Conservation (phyloP, 371 early-diverging fungal species). For the Mucor irregularis region DNA sequence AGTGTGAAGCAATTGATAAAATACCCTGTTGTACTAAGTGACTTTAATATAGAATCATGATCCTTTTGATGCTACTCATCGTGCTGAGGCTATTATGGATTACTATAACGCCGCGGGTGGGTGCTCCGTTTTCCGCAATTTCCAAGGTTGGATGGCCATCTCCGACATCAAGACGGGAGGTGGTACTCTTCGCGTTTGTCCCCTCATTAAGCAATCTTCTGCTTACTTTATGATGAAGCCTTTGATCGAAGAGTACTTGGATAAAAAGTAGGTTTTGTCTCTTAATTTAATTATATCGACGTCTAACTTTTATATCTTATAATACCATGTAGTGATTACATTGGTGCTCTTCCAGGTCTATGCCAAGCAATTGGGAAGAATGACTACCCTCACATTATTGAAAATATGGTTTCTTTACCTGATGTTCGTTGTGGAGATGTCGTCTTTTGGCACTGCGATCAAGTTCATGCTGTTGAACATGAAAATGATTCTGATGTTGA, state of each 20-base stretch:
- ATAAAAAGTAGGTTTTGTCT: slow-evolving; percentile 17
- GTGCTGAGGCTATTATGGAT: slow-evolving; percentile 41
- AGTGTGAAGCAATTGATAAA: too few relatives aligned
- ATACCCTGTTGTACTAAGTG: too few relatives aligned
- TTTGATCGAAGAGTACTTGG: slow-evolving; percentile 27
- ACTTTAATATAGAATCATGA: slow-evolving; percentile 26
- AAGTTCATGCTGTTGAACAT: slow-evolving; percentile 41
- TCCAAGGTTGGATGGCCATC: slow-evolving; percentile 50
- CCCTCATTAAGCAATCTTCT: slow-evolving; percentile 38
- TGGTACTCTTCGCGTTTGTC: slow-evolving; percentile 42
- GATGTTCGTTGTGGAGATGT: slow-evolving; percentile 40
- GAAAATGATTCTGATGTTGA: slow-evolving; percentile 30
- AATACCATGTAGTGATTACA: slow-evolving; percentile 21
- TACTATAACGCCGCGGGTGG: slow-evolving; percentile 36
- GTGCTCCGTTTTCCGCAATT: slow-evolving; percentile 43
- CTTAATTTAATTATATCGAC: too few relatives aligned
- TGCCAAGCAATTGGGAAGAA: slow-evolving; percentile 32
- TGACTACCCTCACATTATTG: slow-evolving; percentile 37
- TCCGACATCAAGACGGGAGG: slow-evolving; percentile 31
- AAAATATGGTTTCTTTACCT: slow-evolving; percentile 39
- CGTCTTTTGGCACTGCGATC: slow-evolving; percentile 47
- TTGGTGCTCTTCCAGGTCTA: slow-evolving; percentile 41
- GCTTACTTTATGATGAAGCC: slow-evolving; percentile 48
- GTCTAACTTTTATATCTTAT: neutral
- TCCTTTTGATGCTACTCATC: slow-evolving; percentile 44